Conservation (phyloP, 1,284 basidiomycete genomes). For the Pyrrhoderma lamaoense region DNA sequence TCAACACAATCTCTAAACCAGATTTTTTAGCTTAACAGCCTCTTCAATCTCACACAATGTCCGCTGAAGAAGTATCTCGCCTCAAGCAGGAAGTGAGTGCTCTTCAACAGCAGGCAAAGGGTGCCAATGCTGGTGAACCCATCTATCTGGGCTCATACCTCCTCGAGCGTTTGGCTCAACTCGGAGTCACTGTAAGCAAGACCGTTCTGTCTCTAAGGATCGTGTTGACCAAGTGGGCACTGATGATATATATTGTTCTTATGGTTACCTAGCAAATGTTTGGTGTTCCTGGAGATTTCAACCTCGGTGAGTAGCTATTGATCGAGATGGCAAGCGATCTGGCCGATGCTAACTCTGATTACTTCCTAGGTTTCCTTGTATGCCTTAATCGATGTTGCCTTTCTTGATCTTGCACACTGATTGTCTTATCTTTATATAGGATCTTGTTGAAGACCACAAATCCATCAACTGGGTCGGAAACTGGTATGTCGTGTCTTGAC, state of each 20-base stretch:
- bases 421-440: conserved; percentile 35
- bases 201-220: too few species aligned
- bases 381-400: too few species aligned
- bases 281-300: conserved; percentile 91
- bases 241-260: conserved; percentile 20
- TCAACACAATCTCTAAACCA: not conserved
- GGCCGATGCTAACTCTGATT: not conserved
- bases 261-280: conserved; percentile 65
- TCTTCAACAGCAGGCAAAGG: conserved; percentile 7
- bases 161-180: conserved; percentile 60
- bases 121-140: conserved; percentile 18
- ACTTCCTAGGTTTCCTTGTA: conserved; percentile 44
- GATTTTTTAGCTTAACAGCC: not conserved
- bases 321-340: not conserved
- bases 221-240: too few species aligned
- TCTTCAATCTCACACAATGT: conserved; percentile 9
- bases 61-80: conserved; percentile 11
- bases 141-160: conserved; percentile 67
- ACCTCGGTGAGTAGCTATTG: conserved; percentile 47
- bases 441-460: conserved; percentile 79
- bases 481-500: conserved; percentile 40
- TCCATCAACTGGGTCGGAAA: conserved; percentile 86
- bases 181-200: conserved; percentile 55
- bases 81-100: conserved; percentile 13
- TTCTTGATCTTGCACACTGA: not conserved